Base-by-base conservation (phyloP, 805 yeast species). In the Metschnikowia koreensis region DNA sequence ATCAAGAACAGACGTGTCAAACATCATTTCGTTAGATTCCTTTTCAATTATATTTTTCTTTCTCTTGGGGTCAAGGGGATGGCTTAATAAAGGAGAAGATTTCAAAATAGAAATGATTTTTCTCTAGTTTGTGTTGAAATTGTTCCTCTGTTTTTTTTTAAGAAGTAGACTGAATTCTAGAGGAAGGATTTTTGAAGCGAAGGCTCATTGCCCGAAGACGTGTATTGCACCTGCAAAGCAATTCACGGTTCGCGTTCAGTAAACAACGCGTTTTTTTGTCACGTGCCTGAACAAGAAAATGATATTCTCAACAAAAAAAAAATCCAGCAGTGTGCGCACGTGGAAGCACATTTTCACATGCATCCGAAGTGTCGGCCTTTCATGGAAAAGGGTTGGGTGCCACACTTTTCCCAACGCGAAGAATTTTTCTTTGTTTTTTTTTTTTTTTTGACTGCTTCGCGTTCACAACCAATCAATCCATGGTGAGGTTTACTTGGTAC, bases 1-100 rank as follows among this genome's bases (percentile, higher is more conserved):
- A 40, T 62, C 63, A 13, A 69, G 55, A 33, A 63, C 56, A 29
- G 58, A 55, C 33, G 47, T 44, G 41, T 49, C 52, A 27, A 44
- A 40, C 17, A 43, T 33, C 17, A 28, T 45, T 38, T 38, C 38
- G 9, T 8, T 28, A 10, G 6, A 10, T 31, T 31, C 38, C 2
- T 45, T 17, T 6, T 28, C n/a, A n/a, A n/a, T 44, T 37, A 22
- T 22, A 22, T 33, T 33, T 33, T 33, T 33, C 37, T 33, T 33
- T 13, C n/a, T 33, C 37, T 33, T 33, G 22, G 22, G 4, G 4
- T 22, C 22, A 2, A 2, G 22, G 22, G 22, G 2, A 22, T 22
- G 22, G 22, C 22, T 22, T 22, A 22, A 3, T 22, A 22, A 22
- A 22, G 22, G 22, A 22, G 22, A 12, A 2, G 10, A 2, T 31